Evolutionary conservation across 108 stramenopile species (phyloP).

Genomic region (Fragilaria radians): DNA sequence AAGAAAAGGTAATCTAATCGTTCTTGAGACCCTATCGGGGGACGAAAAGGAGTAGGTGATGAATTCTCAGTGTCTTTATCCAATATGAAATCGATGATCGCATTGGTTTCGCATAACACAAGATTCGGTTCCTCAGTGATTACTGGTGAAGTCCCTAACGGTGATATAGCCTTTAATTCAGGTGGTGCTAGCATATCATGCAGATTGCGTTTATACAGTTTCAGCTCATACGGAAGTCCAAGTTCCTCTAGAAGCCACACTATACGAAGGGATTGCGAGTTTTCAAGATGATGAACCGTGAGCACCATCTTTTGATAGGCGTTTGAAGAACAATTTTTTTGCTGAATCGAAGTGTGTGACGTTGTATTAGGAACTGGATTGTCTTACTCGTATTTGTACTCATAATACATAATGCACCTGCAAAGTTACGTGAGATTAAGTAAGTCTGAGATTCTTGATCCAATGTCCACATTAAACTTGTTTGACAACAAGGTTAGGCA

Average conservation of each 20-base stretch:
- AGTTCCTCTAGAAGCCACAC: slow-evolving; percentile 19
- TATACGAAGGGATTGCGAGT: slow-evolving; percentile 14
- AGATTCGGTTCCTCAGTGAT: slow-evolving; percentile 6
- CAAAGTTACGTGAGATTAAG: too few relatives aligned
- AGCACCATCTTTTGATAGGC: not conserved
- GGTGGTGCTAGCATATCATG: slow-evolving; percentile 1
- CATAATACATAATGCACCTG: too few relatives aligned
- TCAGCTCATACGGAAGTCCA: not conserved
- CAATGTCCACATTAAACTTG: too few relatives aligned
- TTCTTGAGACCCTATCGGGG: slow-evolving; percentile 3
- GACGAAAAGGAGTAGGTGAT: not conserved
- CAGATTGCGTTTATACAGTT: slow-evolving; percentile 7
- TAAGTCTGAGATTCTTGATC: too few relatives aligned
- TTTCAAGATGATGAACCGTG: slow-evolving; percentile 15
- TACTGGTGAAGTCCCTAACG: slow-evolving; percentile 10
- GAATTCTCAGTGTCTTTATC: not conserved
- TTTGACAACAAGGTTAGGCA: too few relatives aligned
- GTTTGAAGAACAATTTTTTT: too few relatives aligned
- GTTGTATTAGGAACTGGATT: too few relatives aligned
- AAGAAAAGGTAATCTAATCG: slow-evolving; percentile 11
- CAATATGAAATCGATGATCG: slow-evolving; percentile 13
- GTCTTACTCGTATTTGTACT: too few relatives aligned
- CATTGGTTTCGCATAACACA: slow-evolving; percentile 12
- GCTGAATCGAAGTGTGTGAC: too few relatives aligned
- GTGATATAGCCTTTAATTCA: slow-evolving; percentile 10